These are phyloP conservation scores for Debaryomycetaceae sp. DNA, from an alignment of 1,139 yeast species.

Conservation along the genomic window DNA sequence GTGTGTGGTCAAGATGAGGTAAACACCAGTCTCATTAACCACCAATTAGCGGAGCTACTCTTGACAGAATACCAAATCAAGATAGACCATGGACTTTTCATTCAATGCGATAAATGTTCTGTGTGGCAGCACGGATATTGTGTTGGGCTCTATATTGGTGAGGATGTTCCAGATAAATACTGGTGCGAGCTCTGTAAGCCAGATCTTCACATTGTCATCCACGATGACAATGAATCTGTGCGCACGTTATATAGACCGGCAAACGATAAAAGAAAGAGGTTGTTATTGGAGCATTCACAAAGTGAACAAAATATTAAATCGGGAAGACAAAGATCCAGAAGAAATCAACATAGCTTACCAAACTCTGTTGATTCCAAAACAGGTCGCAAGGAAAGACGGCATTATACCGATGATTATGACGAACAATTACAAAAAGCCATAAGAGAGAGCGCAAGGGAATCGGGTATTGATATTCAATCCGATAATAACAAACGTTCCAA, in stretches of 20 bases:
- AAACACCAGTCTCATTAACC: conserved; percentile 30
- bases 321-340: conserved; percentile 12
- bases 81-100: conserved; percentile 73
- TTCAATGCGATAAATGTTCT: conserved; percentile 88
- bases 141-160: conserved; percentile 73
- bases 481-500: conserved; percentile 4
- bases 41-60: conserved; percentile 43
- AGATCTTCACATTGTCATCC: conserved; percentile 59
- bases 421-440: conserved; percentile 66
- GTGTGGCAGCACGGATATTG: conserved; percentile 99
- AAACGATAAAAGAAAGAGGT: conserved; percentile 44
- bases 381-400: conserved; percentile 32
- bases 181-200: conserved; percentile 93
- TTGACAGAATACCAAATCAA: conserved; percentile 55
- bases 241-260: conserved; percentile 50
- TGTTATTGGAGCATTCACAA: conserved; percentile 24
- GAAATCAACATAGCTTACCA: conserved; percentile 12
- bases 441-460: conserved; percentile 62
- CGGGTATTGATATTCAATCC: conserved; percentile 14
- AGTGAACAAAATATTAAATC: conserved; percentile 11
- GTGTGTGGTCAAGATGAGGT: conserved; percentile 79
- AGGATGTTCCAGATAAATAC: conserved; percentile 83
- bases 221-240: conserved; percentile 27
- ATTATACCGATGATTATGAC: conserved; percentile 56
- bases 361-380: conserved; percentile 12